Evolutionary conservation across 257 asterid species (phyloP).

Genomic region (Paulownia fortunei): DNA sequence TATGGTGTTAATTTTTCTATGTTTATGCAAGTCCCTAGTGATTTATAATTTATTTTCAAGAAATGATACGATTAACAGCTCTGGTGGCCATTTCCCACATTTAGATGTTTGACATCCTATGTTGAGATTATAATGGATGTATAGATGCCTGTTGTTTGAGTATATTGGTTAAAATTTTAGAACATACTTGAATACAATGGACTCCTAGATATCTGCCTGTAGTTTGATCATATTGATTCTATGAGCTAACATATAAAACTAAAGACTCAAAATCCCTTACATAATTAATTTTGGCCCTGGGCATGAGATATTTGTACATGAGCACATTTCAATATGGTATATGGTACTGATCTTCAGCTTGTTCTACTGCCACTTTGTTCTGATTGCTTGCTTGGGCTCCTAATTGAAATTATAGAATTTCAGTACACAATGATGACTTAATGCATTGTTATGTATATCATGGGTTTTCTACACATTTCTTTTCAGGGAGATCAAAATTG

Average conservation of each 20-base stretch:
- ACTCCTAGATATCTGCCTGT: neutral
- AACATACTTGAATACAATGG: slow-evolving; percentile 8
- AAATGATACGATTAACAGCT: neutral
- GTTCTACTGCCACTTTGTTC: slow-evolving; percentile 8
- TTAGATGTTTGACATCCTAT: neutral
- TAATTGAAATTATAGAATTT: neutral
- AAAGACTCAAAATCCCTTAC: neutral
- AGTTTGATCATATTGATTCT: slow-evolving; percentile 11
- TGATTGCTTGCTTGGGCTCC: slow-evolving; percentile 18
- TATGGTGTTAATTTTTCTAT: neutral
- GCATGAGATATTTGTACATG: slow-evolving; percentile 17
- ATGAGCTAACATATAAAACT: slow-evolving; percentile 14
- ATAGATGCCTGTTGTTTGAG: slow-evolving; percentile 9
- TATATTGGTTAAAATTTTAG: neutral
- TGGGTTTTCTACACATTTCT: slow-evolving; percentile 23
- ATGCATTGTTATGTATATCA: slow-evolving; percentile 24
- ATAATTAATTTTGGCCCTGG: neutral
- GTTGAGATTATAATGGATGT: slow-evolving; percentile 13
- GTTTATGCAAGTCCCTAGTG: neutral
- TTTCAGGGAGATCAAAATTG: slow-evolving; percentile 76
- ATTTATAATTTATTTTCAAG: neutral
- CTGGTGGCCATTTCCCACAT: neutral
- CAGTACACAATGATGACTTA: neutral
- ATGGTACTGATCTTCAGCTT: neutral
- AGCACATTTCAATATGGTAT: neutral